Base-by-base conservation (phyloP, 495 filamentous ascomycete genomes). In the Trypethelium eluteriae region DNA sequence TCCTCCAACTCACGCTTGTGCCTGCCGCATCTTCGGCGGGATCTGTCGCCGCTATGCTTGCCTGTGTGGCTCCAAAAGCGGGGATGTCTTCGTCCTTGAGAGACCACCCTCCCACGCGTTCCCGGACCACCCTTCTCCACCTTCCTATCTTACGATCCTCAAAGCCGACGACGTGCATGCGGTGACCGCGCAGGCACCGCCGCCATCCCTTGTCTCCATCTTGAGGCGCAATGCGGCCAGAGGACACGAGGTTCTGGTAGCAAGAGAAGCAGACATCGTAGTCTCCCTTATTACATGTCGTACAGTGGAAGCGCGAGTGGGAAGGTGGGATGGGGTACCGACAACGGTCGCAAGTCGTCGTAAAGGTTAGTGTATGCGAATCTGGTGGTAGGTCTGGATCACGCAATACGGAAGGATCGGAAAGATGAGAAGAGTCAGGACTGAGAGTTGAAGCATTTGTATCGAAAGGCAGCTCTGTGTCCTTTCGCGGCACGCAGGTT, bases 261-360 rank as follows among this genome's bases (percentile, higher is more conserved):
- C 92, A 96, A 18, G 83, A 76, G 6, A 79, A 78, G 78, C 92
- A 96, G 67, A 96, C 81, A 70, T 96, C 89, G 77, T 92, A 93
- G 72, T 92, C 87, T n/a, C 88, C 90, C 9, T 79, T 75, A 66
- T 86, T 86, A 71, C 87, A 87, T 69, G 82, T 76, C 6, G 79
- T 76, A 74, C 92, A 96, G 76, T 96, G 91, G 71, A 86, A 90
- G n/a, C 90, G 82, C 1, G 81, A 81, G 44, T 83, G 80, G 2
- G 82, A 81, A 0, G 88, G 84, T 3, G 85, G 85, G 71, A 96
- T 93, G 18, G 84, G 80, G 39, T 83, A 79, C 41, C 76, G 83
- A 76, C 92, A 96, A 62, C 88, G 78, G 72, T 92, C 86, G 76
- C 92, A 96, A 46, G 81, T 82, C 9, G 85, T 89, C 14, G 79